phyloP scores from a whole-genome alignment of 2,329 filamentous ascomycete species.

The Ambrosiella beaveri region DNA sequence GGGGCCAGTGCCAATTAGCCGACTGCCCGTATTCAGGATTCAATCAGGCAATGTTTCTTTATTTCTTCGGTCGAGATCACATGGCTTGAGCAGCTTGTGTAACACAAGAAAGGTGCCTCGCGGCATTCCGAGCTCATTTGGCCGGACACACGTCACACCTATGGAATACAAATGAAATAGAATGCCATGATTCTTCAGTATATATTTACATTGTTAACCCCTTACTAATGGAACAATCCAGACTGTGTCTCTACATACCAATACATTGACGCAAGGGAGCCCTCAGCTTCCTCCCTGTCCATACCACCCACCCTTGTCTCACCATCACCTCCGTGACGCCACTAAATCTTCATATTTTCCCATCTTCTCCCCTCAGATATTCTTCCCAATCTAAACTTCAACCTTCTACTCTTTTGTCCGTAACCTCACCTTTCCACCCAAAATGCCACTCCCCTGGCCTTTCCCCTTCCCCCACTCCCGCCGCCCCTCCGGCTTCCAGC shows the following conservation, averaged over 20 bases:
- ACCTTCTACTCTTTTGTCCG: not conserved
- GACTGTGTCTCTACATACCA: not conserved
- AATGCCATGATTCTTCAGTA: too few species aligned
- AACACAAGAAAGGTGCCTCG: too few species aligned
- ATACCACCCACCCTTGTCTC: not conserved
- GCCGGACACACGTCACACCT: too few species aligned
- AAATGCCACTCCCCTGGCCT: not conserved
- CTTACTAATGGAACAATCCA: too few species aligned
- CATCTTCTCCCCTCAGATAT: not conserved
- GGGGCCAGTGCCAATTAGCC: too few species aligned
- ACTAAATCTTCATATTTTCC: not conserved
- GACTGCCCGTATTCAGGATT: too few species aligned
- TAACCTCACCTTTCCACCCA: not conserved
- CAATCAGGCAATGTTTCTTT: too few species aligned
- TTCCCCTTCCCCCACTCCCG: slow-evolving; percentile 1
- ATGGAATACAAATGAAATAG: too few species aligned
- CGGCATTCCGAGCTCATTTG: too few species aligned
- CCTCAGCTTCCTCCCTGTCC: not conserved
- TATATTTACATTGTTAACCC: too few species aligned
- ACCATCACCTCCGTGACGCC: not conserved
- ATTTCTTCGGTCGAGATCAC: too few species aligned
- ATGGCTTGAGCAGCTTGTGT: too few species aligned
- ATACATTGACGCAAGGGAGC: not conserved
- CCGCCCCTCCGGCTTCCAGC: slow-evolving; percentile 11
- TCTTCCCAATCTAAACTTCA: not conserved